A percentile compares a stretch with the other conserved stretches of the same genome.
Evolutionary conservation across 1,284 basidiomycete genomes (phyloP).

Genomic region (Sporisorium scitamineum): DNA sequence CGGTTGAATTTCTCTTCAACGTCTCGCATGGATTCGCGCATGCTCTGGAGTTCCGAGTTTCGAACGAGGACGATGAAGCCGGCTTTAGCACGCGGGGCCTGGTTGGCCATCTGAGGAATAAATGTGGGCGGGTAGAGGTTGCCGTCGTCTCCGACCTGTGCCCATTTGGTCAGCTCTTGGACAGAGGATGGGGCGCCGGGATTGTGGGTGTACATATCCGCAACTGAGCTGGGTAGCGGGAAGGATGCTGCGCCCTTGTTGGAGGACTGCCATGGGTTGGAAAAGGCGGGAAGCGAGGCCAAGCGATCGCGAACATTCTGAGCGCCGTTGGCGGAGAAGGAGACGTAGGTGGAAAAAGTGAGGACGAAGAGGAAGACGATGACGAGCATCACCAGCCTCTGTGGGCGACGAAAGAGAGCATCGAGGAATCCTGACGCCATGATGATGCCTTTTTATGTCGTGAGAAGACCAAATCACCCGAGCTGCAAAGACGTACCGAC

Average conservation of each 20-base stretch:
- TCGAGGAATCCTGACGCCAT: conserved; percentile 55
- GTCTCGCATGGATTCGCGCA: conserved; percentile 63
- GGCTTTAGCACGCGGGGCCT: conserved; percentile 66
- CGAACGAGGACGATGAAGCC: conserved; percentile 69
- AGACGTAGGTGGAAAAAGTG: conserved; percentile 56
- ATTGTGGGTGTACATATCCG: conserved; percentile 61
- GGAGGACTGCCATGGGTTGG: conserved; percentile 31
- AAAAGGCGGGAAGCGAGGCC: conserved; percentile 31
- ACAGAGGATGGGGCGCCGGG: conserved; percentile 50
- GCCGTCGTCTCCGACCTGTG: conserved; percentile 59
- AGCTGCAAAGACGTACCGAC: background rate
- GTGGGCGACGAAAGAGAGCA: conserved; percentile 53
- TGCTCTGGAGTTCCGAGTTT: conserved; percentile 65
- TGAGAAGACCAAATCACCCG: no score
- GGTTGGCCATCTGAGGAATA: conserved; percentile 60
- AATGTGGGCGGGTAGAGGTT: conserved; percentile 66
- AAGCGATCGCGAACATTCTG: conserved; percentile 38
- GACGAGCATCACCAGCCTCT: conserved; percentile 56
- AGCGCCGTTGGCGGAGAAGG: conserved; percentile 47
- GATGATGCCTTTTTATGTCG: background rate
- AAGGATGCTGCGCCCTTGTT: conserved; percentile 16
- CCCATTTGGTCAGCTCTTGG: conserved; percentile 61
- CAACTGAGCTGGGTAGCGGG: conserved; percentile 39
- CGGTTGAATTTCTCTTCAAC: conserved; percentile 67
- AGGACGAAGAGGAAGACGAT: conserved; percentile 54